These are phyloP conservation scores for Stereum hirsutum DNA, from an alignment of 1,284 basidiomycete genomes.

Conservation along the genomic window DNA sequence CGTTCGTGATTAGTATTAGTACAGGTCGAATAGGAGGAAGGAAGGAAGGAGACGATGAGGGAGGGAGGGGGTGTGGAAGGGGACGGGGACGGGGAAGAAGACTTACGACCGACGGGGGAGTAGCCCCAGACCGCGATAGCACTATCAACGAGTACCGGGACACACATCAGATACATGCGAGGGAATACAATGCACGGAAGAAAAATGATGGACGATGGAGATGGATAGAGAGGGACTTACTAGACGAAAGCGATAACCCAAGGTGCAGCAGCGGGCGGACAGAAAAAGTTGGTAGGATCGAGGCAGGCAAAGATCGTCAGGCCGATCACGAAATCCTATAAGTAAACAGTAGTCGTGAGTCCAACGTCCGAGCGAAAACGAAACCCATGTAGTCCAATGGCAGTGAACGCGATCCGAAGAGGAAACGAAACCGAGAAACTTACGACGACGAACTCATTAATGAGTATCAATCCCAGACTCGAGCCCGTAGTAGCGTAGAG, in stretches of 20 bases:
- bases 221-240: constrained; percentile 19
- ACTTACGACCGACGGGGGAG: constrained; percentile 27
- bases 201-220: not conserved
- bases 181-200: too few species aligned
- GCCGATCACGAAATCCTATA: constrained; percentile 1
- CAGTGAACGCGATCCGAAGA: too few species aligned
- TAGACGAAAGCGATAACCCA: constrained; percentile 44
- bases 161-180: too few species aligned
- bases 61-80: too few species aligned
- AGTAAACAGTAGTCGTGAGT: constrained; percentile 26
- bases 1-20: constrained; percentile 11
- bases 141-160: too few species aligned
- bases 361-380: too few species aligned
- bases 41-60: too few species aligned
- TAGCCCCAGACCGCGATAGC: constrained; percentile 49
- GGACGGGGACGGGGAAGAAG: too few species aligned
- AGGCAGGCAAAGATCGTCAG: constrained; percentile 33
- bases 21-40: not conserved
- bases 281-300: constrained; percentile 26
- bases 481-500: constrained; percentile 36
- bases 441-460: constrained; percentile 57
- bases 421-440: constrained; percentile 20
- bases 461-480: constrained; percentile 39
- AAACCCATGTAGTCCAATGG: too few species aligned
- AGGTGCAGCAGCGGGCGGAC: constrained; percentile 23